Base-by-base conservation (phyloP, 371 early-diverging fungal genomes). In the Apophysomyces sp. region DNA sequence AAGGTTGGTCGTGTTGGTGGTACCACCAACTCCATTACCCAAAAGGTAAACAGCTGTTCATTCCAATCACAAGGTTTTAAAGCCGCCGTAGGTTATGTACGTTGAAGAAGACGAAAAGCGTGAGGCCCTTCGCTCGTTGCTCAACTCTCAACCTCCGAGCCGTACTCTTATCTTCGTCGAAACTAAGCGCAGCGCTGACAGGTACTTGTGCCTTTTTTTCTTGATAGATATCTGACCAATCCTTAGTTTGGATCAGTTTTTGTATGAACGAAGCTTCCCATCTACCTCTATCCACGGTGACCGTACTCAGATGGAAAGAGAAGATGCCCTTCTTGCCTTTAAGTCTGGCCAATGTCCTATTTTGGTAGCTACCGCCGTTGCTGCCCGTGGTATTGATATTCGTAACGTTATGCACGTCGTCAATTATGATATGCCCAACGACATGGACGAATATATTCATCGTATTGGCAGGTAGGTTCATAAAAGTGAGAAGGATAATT, bases 281-380 rank as follows among this genome's bases (percentile, higher is more conserved):
- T 94, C 98, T 31, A 95, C 98, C 7, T 85, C 97, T 37, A 98
- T 98, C 69, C 98, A 98, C 76, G 99, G 99, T 65, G 98, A 97
- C 73, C 91, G 97, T 62, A 92, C 94, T 28, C 98, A 99, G 78
- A 86, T 91, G 37, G 97, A 98, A 75, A 96, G 99, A 74, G 99
- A 99, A 78, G 86, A 86, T 56, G 98, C 97, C 26, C 80, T 99
- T 13, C 87, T 87, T 52, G 84, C 83, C 41, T 99, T 99, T 92
- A 91, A 92, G 68, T 81, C 89, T 16, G 97, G 94, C 26, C 89
- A 92, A 51, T 90, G 93, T 21, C 95, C 97, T 9, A 87, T 99
- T 69, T 86, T 99, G 83, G 98, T 99, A 8, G 99, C 99, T 28
- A 99, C 99, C 26, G 99, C 99, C 62, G 98, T 99, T 8, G 99